Evolutionary conservation across 2,329 filamentous ascomycete species (phyloP), one percentile per base, ranked within the genome.

Genomic region (Alternaria hordeiaustralica): DNA sequence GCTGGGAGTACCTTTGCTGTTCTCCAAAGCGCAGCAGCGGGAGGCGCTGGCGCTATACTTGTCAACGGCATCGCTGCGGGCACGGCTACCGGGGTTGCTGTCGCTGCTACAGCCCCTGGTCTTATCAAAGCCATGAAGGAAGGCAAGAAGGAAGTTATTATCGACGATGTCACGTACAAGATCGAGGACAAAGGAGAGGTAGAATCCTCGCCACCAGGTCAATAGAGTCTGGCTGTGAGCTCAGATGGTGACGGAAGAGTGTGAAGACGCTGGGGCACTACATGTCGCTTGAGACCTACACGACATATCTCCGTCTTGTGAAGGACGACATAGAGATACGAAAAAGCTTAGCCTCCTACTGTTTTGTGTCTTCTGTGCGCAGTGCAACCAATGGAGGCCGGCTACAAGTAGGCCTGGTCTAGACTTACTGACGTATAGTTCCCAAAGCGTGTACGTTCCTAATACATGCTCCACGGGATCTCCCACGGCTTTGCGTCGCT

Each of bases 11-110:
- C 56, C 0, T 73, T 73, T 51, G 64, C 70, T 0, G 33, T 68
- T 21, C 56, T 72, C 6, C 69, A 72, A 44, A 72, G 71, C 50
- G 71, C 72, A 18, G 67, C 53, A 23, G 61, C 63, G n/a, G 71
- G 68, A 3, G 71, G 71, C 5, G 47, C 46, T 12, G 64, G 66
- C 2, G 44, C 58, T 18, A 47, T 28, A 10, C n/a, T 67, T 28
- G 64, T 72, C 10, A 66, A 67, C 56, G 49, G 43, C 7, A 18
- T 71, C 51, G 68, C 62, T n/a, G 67, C 57, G 8, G 47, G 46
- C 18, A 51, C 46, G 2, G 33, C 18, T 9, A 55, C 61, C 5
- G 64, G 23, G 8, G n/a, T 33, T n/a, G 61, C 64, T 55, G 18
- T 62, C 21, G 66, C 44, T 60, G 64, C 58, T 7, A 58, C 60